A percentile compares a stretch with the other conserved stretches of the same genome.
Conservation (phyloP, 169 alveolate species). For the Babesia bovis region DNA sequence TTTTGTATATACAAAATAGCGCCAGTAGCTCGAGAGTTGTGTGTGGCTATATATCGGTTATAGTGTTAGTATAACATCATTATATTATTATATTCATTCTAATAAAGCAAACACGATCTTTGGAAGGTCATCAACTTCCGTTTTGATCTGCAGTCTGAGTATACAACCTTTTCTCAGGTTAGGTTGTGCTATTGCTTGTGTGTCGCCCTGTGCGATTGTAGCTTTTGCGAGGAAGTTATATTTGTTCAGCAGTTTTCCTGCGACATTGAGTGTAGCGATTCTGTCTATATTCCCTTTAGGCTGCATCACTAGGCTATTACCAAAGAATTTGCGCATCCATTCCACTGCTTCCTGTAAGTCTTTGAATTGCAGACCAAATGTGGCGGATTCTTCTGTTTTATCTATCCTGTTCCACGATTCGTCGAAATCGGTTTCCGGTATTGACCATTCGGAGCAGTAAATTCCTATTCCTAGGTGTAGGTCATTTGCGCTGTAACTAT, state of each 20-base stretch:
- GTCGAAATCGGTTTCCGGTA: conserved; percentile 23
- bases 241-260: conserved; percentile 47
- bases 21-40: neutral
- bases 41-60: neutral
- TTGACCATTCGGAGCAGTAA: conserved; percentile 39
- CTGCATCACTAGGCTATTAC: conserved; percentile 20
- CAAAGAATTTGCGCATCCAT: conserved; percentile 39
- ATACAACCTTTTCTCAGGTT: conserved; percentile 39
- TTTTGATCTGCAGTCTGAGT: conserved; percentile 54
- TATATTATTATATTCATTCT: conserved; percentile 17
- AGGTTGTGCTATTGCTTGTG: conserved; percentile 1
- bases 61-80: neutral
- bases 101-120: conserved; percentile 32
- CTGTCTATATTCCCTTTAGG: conserved; percentile 5
- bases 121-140: conserved; percentile 7
- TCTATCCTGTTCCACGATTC: conserved; percentile 23
- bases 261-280: conserved; percentile 27
- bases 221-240: conserved; percentile 51
- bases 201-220: conserved; percentile 61
- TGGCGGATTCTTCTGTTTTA: conserved; percentile 28
- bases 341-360: conserved; percentile 40
- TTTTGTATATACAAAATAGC: neutral
- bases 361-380: conserved; percentile 62
- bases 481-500: conserved; percentile 53
- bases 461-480: conserved; percentile 42